Base-by-base conservation (phyloP, 2,329 filamentous ascomycete genomes). In the Periconia macrospinosa region DNA sequence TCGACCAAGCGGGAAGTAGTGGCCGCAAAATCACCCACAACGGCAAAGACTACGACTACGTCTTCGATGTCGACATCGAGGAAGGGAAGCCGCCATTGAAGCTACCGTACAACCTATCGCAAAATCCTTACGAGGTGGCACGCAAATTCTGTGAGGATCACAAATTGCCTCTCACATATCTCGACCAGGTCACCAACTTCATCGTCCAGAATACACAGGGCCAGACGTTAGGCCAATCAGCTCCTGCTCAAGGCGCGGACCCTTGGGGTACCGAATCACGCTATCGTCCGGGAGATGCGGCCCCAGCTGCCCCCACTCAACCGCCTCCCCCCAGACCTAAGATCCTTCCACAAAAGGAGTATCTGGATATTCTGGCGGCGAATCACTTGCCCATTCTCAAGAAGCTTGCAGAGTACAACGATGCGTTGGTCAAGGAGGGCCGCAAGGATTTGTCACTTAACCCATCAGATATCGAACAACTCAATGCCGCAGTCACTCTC, bases 41-140 rank as follows among this genome's bases (percentile, higher is more conserved):
- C 1, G 93, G 93, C 30, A 85, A 96, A 69, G 90, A 93, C 56
- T 99, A 96, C 71, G 94, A 99, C 70, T 97, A 89, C 66, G 92
- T 99, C 9, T 97, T 97, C 62, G 92, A 97, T 68, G 92, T 97
- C 23, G 92, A 96, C 65, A 95, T 97, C 57, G 91, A 96, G 71
- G 93, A 97, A 66, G 93, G 92, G 49, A 93, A 95, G 68, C 92
- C 93, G 13, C 86, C 93, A 0, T 79, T 97, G 44, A 97, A 97
- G 74, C 81, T 97, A n/a, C 92, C 93, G 0, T 97, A 90, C 76
- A 97, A 97, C 70, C 81, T 93, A 13, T 91, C 89, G 1, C 89
- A 97, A 69, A 97, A 97, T 62, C 91, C 92, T 0, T 97, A 95
- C 72, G 90, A 96, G 63, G 88, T 89, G 2, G 93, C 94, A 0